phyloP scores from a whole-genome alignment of 495 filamentous ascomycete genomes.

The Penicillium atrosanguineum region DNA sequence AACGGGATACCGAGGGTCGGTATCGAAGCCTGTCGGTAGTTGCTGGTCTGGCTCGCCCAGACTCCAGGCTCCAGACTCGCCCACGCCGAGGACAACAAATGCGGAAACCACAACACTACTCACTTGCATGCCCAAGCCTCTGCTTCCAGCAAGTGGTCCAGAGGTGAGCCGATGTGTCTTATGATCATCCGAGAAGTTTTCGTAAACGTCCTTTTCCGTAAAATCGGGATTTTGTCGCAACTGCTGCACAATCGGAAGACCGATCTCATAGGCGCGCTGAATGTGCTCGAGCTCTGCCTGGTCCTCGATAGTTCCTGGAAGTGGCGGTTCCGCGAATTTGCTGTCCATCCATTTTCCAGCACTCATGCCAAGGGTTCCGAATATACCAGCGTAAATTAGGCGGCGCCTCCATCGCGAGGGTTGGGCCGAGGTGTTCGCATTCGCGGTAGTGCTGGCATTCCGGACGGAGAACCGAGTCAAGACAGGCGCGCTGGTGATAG shows the following conservation, averaged over 20 bases:
- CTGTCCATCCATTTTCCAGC: conserved; percentile 27
- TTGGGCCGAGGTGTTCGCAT: conserved; percentile 15
- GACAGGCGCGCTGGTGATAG: neutral
- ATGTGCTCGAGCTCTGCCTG: conserved; percentile 21
- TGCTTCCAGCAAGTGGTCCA: conserved; percentile 39
- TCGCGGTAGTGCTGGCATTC: conserved; percentile 24
- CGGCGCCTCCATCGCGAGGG: conserved; percentile 38
- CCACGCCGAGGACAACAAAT: conserved; percentile 1
- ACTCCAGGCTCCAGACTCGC: neutral
- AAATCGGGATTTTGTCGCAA: conserved; percentile 54
- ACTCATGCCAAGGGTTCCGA: conserved; percentile 31
- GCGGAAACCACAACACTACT: conserved; percentile 12
- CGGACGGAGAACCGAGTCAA: conserved; percentile 13
- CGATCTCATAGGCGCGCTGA: conserved; percentile 27
- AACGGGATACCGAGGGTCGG: conserved; percentile 20
- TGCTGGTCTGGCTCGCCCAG: neutral
- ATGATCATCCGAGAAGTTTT: conserved; percentile 39
- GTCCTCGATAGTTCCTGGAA: conserved; percentile 35
- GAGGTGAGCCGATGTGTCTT: conserved; percentile 37
- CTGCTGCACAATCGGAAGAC: conserved; percentile 52
- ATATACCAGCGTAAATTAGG: conserved; percentile 35
- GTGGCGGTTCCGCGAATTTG: conserved; percentile 26
- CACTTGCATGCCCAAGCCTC: conserved; percentile 45
- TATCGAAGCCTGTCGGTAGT: conserved; percentile 11
- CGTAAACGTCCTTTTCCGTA: conserved; percentile 55